Evolutionary conservation across 2,329 filamentous ascomycete species (phyloP).

Genomic region (Aspergillus calidoustus): DNA sequence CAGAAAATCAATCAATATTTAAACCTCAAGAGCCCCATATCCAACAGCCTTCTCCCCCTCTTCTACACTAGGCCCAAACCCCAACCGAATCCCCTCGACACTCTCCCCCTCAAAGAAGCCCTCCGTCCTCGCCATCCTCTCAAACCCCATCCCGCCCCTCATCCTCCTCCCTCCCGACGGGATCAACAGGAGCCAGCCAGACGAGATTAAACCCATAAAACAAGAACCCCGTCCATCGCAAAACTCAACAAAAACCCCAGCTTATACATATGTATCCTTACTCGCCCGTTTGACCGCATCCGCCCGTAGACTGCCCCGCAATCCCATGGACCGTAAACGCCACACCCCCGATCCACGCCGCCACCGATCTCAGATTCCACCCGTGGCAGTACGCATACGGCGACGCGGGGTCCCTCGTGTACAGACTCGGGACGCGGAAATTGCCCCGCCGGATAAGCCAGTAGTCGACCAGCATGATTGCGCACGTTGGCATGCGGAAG

Average conservation of each 20-base stretch:
- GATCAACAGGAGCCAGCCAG: no score
- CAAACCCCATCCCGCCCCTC: no score
- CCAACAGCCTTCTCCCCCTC: no score
- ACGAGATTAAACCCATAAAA: no score
- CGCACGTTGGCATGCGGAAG: slow-evolving; percentile 48
- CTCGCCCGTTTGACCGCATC: no score
- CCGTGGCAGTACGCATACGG: background rate
- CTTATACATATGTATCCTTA: no score
- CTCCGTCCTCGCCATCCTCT: background rate
- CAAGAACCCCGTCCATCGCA: no score
- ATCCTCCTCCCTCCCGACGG: no score
- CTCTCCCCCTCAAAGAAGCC: slow-evolving; percentile 4
- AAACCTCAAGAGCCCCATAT: no score
- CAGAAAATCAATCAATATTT: no score
- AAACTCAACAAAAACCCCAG: no score
- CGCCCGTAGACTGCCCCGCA: background rate
- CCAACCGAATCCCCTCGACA: background rate
- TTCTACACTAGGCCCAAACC: no score
- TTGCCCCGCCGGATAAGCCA: slow-evolving; percentile 43
- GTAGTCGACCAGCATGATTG: slow-evolving; percentile 48
- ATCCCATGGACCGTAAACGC: slow-evolving; percentile 8
- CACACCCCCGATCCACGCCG: background rate
- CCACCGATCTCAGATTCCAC: slow-evolving; percentile 1
- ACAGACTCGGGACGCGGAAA: slow-evolving; percentile 46
- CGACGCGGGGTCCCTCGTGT: slow-evolving; percentile 14